Evolutionary conservation across 2,329 filamentous ascomycete genomes (phyloP), one percentile per base, ranked within the genome.

Genomic region (Penicillium sp.): DNA sequence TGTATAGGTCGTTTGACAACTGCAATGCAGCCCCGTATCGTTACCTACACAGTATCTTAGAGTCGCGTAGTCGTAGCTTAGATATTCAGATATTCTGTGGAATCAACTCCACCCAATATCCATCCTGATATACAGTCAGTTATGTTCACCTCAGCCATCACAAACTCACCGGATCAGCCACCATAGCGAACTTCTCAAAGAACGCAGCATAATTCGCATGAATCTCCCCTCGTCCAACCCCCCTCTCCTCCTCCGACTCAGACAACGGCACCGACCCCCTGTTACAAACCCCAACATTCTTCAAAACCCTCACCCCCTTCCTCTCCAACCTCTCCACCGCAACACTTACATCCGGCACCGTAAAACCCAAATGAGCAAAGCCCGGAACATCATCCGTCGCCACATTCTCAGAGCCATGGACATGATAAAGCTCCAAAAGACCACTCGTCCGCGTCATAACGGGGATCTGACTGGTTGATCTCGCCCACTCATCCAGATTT

Each of bases 341-440:
- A 27, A 38, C 58, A 4, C 40, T 8, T 0, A 71, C 67, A 58
- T 70, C 62, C n/a, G 69, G 68, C 6, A 72, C 69, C 3, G 67
- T 68, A 43, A 71, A 72, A 0, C 70, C 69, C 32, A 72, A 35
- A 58, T 72, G 70, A 8, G 66, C 64, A 38, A 72, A 71, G 0
- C 70, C 70, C 35, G 67, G 61, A 6, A 43, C 42, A 51, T 72
- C 70, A 1, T 68, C 69, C 1, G 55, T 70, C 10, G 52, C 55
- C 3, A 66, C 45, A 6, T 28, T 56, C 52, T 71, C 69, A 3
- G 64, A 61, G 1, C 68, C 67, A 42, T 72, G 70, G 20, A 70
- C 56, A 49, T 72, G 66, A 46, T 66, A 69, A 18, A 72, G 50
- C 31, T 72, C 70, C 39, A 72, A 49, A 6, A 72, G 46, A 0